Evolutionary conservation across 2,329 filamentous ascomycete genomes (phyloP).

Genomic region (Lizonia empirigonia): DNA sequence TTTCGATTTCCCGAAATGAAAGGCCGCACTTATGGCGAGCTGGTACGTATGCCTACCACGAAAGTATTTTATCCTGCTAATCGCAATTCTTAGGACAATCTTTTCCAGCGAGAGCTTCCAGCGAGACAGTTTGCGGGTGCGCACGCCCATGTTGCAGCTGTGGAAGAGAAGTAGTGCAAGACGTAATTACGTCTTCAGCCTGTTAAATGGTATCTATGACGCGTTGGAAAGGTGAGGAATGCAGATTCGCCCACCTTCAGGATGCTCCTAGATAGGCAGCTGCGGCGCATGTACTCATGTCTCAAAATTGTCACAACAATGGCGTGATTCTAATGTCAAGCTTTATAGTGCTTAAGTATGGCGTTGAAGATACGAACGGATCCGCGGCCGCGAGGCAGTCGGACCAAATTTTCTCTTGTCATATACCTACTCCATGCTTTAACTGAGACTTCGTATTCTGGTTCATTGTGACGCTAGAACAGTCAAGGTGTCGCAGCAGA

Average conservation of each 20-base stretch:
- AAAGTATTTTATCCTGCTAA: background rate
- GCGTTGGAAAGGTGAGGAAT: background rate
- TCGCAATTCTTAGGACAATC: background rate
- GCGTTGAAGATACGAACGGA: background rate
- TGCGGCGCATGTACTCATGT: background rate
- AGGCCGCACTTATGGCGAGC: conserved; percentile 78
- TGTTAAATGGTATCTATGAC: background rate
- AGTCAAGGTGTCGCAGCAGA: background rate
- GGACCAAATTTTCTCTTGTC: background rate
- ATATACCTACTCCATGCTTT: background rate
- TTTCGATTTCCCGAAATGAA: conserved; percentile 78
- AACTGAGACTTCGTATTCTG: background rate
- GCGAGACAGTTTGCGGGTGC: conserved; percentile 7
- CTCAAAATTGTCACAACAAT: background rate
- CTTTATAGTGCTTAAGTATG: background rate
- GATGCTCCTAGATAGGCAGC: background rate
- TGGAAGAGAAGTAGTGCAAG: background rate
- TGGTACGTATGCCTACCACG: background rate
- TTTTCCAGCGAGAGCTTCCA: conserved; percentile 7
- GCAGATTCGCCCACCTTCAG: background rate
- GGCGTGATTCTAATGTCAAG: background rate
- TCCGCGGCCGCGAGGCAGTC: too few relatives aligned
- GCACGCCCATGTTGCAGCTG: conserved; percentile 9
- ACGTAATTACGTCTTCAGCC: background rate
- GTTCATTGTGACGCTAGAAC: conserved; percentile 5